Evolutionary conservation across 2,329 filamentous ascomycete genomes (phyloP).

Genomic region (Ophioceras dolichostomum): DNA sequence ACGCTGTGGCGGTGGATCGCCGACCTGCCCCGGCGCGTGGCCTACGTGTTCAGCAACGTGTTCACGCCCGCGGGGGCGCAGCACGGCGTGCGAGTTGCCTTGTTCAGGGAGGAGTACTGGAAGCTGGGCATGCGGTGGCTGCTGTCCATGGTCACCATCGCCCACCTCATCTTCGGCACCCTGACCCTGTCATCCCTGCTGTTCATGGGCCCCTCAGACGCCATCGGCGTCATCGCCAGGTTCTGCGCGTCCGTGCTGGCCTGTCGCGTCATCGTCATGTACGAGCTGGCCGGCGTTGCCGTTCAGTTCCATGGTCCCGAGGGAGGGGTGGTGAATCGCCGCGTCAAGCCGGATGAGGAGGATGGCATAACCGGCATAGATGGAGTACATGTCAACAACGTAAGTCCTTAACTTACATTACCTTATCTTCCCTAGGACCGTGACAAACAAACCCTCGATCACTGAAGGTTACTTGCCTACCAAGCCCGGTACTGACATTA

Average conservation of each 20-base stretch:
- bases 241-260: slow-evolving; percentile 11
- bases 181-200: slow-evolving; percentile 13
- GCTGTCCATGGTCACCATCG: not conserved
- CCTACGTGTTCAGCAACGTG: not conserved
- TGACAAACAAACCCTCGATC: no score
- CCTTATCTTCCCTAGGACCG: no score
- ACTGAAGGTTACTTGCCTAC: no score
- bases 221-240: slow-evolving; percentile 11
- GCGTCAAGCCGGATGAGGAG: no score
- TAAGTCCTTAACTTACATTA: no score
- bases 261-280: slow-evolving; percentile 13
- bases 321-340: no score
- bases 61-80: not conserved
- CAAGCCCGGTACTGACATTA: no score
- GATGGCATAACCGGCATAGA: no score
- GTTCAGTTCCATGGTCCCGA: no score
- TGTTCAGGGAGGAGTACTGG: not conserved
- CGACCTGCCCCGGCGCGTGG: not conserved
- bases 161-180: slow-evolving; percentile 13
- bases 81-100: not conserved
- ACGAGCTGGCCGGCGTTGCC: slow-evolving; percentile 13
- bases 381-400: no score
- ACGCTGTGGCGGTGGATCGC: no score
- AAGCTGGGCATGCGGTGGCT: not conserved
- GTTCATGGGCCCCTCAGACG: slow-evolving; percentile 12